Base-by-base conservation (phyloP, 2,329 filamentous ascomycete genomes). In the Diaporthe eres region DNA sequence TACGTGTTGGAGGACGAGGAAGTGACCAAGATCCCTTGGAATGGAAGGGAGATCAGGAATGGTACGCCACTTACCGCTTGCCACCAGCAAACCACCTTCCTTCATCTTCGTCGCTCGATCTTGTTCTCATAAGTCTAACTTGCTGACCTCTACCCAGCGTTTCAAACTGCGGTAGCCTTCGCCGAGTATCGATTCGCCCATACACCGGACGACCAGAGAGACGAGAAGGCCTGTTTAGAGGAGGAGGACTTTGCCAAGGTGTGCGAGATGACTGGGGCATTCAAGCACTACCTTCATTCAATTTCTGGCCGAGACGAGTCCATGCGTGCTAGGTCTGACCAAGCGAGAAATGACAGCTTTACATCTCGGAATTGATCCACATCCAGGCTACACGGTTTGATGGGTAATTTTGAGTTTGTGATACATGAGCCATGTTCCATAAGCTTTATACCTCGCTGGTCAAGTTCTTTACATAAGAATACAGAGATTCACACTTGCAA, bases 31-130 rank as follows among this genome's bases (percentile, higher is more conserved):
- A 47, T 65, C 4, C 34, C 44, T 9, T 71, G 68, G 68, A 71
- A 71, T n/a, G 68, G 68, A 17, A 49, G 68, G 19, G 68, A 58
- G 34, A 55, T 71, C 39, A 49, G 68, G n/a, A 71, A 71, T 28
- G 68, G 37, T 39, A 39, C 37, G 37, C 12, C 37, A 39, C 37
- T 39, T 39, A 1, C 12, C 12, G 12, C 37, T 5, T 39, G 37
- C 10, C 37, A 39, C 37, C 37, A 39, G 0, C 10, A 1, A 39
- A 39, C 12, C 37, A 39, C 37, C 5, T 1, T 4, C 3, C 37
- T 39, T 39, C 37, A 39, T 5, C 37, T 39, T 39, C 37, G 3
- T 39, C 0, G 0, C 37, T 39, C 37, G 2, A 1, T 39, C 37
- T 39, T 39, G 37, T 39, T 39, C 12, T 39, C 37, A 13, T 12